Base-by-base conservation (phyloP, 768 basidiomycete species). In the Collybia mongolica region DNA sequence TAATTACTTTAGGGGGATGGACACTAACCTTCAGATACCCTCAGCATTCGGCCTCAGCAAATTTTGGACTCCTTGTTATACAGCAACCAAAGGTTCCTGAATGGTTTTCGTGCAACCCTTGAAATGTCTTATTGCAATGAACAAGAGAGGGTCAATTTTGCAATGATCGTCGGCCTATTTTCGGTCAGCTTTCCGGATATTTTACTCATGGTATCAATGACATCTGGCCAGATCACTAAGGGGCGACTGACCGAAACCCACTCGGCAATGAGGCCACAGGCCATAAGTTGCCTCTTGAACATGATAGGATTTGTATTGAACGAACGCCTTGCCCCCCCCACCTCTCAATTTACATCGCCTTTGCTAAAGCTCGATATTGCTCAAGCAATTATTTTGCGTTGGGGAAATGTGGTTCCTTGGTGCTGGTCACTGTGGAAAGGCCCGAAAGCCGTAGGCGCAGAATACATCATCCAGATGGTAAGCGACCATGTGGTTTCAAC, bases 391-490 rank as follows among this genome's bases (percentile, higher is more conserved):
- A 60, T 90, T n/a, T 47, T 86, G n/a, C 67, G 67, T 52, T 88
- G 83, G 81, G 79, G 81, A 24, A 54, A 72, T 9, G 65, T 76
- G 9, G 62, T 86, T 2, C 74, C 77, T 1, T 89, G 88, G 87
- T 72, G 71, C 47, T 91, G 89, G 87, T 65, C 60, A 9, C 63
- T 75, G 6, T 90, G 86, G 84, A 62, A 67, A 41, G 86, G 88
- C 56, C 68, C 70, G 51, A 73, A 80, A 18, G 61, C 69, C 35
- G 70, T 75, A 23, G 65, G 81, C 29, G 67, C 75, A 1, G 84
- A 85, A 46, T 67, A 66, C 23, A 69, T 86, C 40, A 63, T 72
- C 4, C 61, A 61, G 41, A 56, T 85, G 52, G 87, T 86, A 57
- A 57, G 76, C 60, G 28, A 4, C 14, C 32, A 32, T 40, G 8